Evolutionary conservation across 768 basidiomycete genomes (phyloP).

Genomic region (Tricholoma furcatifolium): DNA sequence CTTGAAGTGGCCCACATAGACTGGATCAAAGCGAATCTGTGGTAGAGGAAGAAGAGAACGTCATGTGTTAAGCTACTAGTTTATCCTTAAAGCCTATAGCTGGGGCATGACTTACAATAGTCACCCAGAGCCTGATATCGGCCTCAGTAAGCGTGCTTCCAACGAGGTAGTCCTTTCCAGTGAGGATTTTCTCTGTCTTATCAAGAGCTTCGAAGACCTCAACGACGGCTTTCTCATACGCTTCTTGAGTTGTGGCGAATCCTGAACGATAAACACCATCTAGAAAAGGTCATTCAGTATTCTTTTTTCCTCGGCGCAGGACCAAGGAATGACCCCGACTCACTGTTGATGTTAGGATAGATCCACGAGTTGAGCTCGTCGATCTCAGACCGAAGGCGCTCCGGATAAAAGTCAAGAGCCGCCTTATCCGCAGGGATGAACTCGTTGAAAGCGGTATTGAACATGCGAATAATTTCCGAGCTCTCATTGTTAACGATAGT

Average conservation of each 20-base stretch:
- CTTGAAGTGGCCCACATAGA: conserved; percentile 92
- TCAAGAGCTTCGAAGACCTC: conserved; percentile 80
- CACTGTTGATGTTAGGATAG: conserved; percentile 83
- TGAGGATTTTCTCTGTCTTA: conserved; percentile 72
- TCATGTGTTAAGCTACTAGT: background rate
- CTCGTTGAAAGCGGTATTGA: conserved; percentile 85
- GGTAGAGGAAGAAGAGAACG: background rate
- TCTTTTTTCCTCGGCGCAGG: background rate
- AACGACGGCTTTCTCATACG: conserved; percentile 76
- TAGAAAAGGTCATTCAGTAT: conserved; percentile 22
- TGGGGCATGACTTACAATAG: conserved; percentile 59
- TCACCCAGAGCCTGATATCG: conserved; percentile 88
- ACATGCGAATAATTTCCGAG: conserved; percentile 91
- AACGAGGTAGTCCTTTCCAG: conserved; percentile 83
- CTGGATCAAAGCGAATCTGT: conserved; percentile 86
- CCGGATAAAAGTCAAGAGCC: conserved; percentile 75
- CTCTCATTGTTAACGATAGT: conserved; percentile 96
- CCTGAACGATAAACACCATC: conserved; percentile 89
- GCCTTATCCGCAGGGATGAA: conserved; percentile 65
- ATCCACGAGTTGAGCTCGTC: conserved; percentile 86
- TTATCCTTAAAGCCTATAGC: too few relatives aligned
- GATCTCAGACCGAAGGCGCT: conserved; percentile 67
- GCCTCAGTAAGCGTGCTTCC: conserved; percentile 84
- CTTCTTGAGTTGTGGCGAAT: conserved; percentile 78
- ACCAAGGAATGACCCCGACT: conserved; percentile 22